Conservation (phyloP, 108 stramenopile species). For the Aurantiochytrium sp. region DNA sequence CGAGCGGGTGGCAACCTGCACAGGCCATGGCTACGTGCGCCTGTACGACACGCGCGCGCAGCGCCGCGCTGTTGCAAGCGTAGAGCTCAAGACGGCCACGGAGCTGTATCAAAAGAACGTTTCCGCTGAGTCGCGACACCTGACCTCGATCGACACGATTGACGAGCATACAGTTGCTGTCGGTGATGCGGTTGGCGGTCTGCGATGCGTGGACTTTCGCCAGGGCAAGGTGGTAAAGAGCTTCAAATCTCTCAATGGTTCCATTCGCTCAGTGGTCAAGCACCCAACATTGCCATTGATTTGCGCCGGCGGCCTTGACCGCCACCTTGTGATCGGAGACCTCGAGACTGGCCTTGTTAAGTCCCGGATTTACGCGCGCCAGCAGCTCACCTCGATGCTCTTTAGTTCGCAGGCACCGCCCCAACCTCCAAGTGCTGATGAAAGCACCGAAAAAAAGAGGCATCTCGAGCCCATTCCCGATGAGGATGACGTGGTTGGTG, state of each 20-base stretch:
- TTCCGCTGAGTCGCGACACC: background rate
- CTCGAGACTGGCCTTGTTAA: background rate
- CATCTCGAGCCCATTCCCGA: background rate
- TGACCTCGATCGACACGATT: background rate
- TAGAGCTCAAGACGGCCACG: background rate
- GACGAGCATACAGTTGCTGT: background rate
- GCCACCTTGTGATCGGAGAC: background rate
- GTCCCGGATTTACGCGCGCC: background rate
- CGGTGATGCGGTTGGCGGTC: background rate
- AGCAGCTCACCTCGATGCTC: background rate
- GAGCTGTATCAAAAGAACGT: background rate
- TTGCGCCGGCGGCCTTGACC: background rate
- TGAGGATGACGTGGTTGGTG: background rate
- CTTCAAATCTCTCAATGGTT: background rate
- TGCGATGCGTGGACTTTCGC: background rate
- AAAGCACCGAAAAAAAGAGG: background rate
- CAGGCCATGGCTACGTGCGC: background rate
- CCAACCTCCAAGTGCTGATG: background rate
- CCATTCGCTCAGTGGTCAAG: background rate
- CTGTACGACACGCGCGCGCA: slow-evolving; percentile 5
- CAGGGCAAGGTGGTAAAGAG: background rate
- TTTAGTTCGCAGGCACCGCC: background rate
- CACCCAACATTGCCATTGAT: background rate
- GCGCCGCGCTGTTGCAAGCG: background rate
- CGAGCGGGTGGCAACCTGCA: background rate